These are phyloP conservation scores for Alternaria brassicicola DNA, from an alignment of 2,329 filamentous ascomycete species.

Conservation along the genomic window DNA sequence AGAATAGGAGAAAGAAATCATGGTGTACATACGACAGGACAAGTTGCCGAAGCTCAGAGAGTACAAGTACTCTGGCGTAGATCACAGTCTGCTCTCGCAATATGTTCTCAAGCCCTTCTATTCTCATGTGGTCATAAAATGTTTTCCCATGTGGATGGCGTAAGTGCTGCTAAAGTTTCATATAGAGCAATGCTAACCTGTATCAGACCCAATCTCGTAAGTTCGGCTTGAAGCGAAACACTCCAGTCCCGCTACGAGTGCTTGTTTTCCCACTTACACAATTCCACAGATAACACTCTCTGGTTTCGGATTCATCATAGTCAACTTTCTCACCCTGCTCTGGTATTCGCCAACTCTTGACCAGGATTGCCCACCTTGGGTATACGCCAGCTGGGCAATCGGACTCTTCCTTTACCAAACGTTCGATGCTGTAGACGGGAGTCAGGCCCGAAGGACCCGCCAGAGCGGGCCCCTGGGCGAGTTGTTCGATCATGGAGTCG, in stretches of 20 bases:
- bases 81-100: constrained; percentile 86
- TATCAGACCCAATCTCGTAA: constrained; percentile 47
- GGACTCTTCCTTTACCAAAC: constrained; percentile 97
- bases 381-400: constrained; percentile 88
- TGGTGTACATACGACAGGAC: constrained; percentile 96
- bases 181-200: constrained; percentile 27
- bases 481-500: constrained; percentile 95
- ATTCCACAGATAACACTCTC: constrained; percentile 75
- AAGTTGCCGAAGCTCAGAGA: constrained; percentile 85
- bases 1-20: constrained; percentile 47
- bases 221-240: constrained; percentile 15
- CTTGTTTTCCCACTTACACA: constrained; percentile 7
- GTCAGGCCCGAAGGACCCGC: constrained; percentile 86
- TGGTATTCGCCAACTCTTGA: constrained; percentile 97
- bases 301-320: constrained; percentile 86
- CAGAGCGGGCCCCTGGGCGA: constrained; percentile 95
- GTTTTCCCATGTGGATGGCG: constrained; percentile 96
- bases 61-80: constrained; percentile 94
- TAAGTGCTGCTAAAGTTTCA: constrained; percentile 51
- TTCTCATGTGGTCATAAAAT: constrained; percentile 89
- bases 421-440: constrained; percentile 94
- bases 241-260: neutral
- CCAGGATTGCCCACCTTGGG: constrained; percentile 91
- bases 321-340: constrained; percentile 87
- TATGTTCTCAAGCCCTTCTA: constrained; percentile 99